These are phyloP conservation scores for Diatrype stigma DNA, from an alignment of 2,329 filamentous ascomycete genomes.

Conservation along the genomic window DNA sequence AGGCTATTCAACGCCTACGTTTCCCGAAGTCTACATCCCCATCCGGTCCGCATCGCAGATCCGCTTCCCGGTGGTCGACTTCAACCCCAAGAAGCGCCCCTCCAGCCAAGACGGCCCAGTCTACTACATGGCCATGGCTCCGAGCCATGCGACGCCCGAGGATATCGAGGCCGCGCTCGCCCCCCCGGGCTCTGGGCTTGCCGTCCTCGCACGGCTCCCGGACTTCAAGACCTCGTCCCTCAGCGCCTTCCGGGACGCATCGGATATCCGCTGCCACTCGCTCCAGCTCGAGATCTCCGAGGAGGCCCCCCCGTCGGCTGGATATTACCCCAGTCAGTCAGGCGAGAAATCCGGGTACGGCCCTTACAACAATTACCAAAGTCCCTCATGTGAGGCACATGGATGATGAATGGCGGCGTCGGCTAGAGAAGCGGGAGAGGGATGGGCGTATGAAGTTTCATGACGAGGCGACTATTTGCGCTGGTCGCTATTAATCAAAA, in stretches of 20 bases:
- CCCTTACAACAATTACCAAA: neutral
- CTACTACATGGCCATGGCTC: conserved; percentile 17
- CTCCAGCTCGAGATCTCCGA: conserved; percentile 25
- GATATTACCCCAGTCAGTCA: neutral
- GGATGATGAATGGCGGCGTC: neutral
- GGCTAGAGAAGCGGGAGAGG: neutral
- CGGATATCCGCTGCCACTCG: conserved; percentile 9
- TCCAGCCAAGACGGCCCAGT: conserved; percentile 1
- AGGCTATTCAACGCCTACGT: neutral
- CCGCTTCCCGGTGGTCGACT: conserved; percentile 24
- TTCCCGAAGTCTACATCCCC: conserved; percentile 17
- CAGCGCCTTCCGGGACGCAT: conserved; percentile 5
- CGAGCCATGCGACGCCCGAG: conserved; percentile 8
- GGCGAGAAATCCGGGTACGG: neutral
- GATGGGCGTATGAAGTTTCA: no score
- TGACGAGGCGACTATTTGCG: no score
- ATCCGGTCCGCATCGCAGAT: conserved; percentile 14
- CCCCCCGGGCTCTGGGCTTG: conserved; percentile 6
- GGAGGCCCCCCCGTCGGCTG: neutral
- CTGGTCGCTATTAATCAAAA: no score
- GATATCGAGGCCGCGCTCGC: conserved; percentile 17
- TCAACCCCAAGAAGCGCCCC: conserved; percentile 10
- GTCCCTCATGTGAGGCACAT: neutral
- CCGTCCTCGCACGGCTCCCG: conserved; percentile 11
- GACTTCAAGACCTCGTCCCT: conserved; percentile 9